Evolutionary conservation across 768 basidiomycete genomes (phyloP).

Genomic region (Lyophyllum shimeji): DNA sequence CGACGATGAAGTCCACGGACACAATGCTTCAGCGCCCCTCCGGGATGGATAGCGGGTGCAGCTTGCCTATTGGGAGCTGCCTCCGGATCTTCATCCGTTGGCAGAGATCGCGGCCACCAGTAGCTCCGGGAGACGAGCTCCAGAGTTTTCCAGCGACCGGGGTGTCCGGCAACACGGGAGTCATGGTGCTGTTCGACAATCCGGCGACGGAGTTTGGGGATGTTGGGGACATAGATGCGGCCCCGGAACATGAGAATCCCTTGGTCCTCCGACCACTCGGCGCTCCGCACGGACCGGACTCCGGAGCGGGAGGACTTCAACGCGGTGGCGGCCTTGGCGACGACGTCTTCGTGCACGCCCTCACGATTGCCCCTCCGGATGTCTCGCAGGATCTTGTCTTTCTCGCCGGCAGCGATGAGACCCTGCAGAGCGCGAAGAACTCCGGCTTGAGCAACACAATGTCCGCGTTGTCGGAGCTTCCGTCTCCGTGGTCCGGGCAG

Average conservation of each 20-base stretch:
- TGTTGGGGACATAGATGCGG: slow-evolving; percentile 8
- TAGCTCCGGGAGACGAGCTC: slow-evolving; percentile 19
- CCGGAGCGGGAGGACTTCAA: not conserved
- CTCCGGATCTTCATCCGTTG: not conserved
- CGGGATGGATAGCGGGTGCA: not conserved
- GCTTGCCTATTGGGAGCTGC: not conserved
- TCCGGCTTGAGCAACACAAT: not conserved
- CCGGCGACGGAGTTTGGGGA: not conserved
- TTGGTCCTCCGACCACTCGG: slow-evolving; percentile 22
- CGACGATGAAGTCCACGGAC: too few relatives aligned
- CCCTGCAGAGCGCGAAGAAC: not conserved
- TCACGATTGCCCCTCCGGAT: not conserved
- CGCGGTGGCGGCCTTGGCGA: not conserved
- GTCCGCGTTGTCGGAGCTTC: not conserved
- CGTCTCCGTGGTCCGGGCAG: not conserved
- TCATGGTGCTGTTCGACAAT: slow-evolving; percentile 30
- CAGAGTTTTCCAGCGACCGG: not conserved
- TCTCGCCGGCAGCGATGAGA: not conserved
- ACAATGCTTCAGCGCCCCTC: not conserved
- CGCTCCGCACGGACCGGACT: not conserved
- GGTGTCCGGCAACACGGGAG: too few relatives aligned
- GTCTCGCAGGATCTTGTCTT: not conserved
- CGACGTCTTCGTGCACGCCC: not conserved
- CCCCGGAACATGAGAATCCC: slow-evolving; percentile 14
- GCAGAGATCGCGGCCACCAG: slow-evolving; percentile 17